Evolutionary conservation across 108 stramenopile genomes (phyloP), one percentile per base, ranked within the genome.

Genomic region (Schizochytrium sp.): DNA sequence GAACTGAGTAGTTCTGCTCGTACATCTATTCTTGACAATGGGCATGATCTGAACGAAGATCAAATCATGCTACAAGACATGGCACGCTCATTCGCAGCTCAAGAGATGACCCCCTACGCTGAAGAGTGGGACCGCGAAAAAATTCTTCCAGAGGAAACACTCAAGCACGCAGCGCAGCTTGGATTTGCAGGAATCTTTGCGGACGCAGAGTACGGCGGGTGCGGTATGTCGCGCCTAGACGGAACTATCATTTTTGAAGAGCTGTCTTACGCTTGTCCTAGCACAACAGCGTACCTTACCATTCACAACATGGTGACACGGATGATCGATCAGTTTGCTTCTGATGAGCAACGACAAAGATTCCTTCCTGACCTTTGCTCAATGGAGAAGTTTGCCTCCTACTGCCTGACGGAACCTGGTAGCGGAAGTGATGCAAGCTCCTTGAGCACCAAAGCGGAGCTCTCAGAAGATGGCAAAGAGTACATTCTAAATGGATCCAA

Each of bases 401-500:
- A 93, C 56, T 92, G 92, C 64, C 90, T 91, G 47, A 91, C 88
- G 3, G 92, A 93, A 60, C 72, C 90, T 3, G 56, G 57, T 28
- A 88, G 87, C 28, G 92, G 92, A 15, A 87, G 83, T 12, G 92
- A 93, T 40, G 92, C 92, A 1, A 55, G 45, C 46, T 90, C 89
- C 7, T 72, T 93, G 40, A 44, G n/a, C 15, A 93, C 92, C 45
- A 57, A 57, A 3, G 92, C 92, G 1, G 61, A 19, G 42, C 72
- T 87, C 15, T 47, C 44, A 19, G 69, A 72, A 2, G 95, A 89
- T 47, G 89, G 89, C 4, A 41, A 96, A 72, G 94, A 96, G 73
- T 96, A 96, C 92, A 91, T 90, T 3, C 58, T 93, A 12, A 91
- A 91, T 61, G 92, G 92, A 0, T 47, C 69, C 38, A 93, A 93